Evolutionary conservation across 768 basidiomycete species (phyloP).

Genomic region (Phanerodontia chrysosporium): DNA sequence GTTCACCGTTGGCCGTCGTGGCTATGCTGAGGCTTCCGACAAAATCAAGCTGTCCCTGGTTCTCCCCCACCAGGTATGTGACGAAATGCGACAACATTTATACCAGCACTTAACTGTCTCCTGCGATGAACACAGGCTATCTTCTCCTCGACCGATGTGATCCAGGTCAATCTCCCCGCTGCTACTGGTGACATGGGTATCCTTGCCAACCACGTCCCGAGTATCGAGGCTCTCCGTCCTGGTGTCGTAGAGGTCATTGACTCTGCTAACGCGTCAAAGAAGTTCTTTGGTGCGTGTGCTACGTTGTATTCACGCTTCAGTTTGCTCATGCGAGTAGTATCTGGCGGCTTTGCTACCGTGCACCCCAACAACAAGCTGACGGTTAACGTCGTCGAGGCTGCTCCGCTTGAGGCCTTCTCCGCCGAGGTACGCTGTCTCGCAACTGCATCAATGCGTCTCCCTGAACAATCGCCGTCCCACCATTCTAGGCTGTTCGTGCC

Average conservation of each 20-base stretch:
- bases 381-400: constrained; percentile 96
- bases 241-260: constrained; percentile 96
- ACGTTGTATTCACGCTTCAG: neutral
- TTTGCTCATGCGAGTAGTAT: constrained; percentile 48
- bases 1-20: constrained; percentile 59
- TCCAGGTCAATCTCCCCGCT: constrained; percentile 93
- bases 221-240: constrained; percentile 92
- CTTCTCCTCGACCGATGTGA: constrained; percentile 86
- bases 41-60: constrained; percentile 92
- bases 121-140: constrained; percentile 57
- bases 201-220: constrained; percentile 95
- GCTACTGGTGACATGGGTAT: constrained; percentile 99
- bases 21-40: constrained; percentile 84
- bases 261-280: constrained; percentile 71
- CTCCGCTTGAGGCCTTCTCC: constrained; percentile 87
- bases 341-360: constrained; percentile 95
- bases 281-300: constrained; percentile 84
- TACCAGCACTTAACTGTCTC: neutral
- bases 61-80: constrained; percentile 88
- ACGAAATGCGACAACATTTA: constrained; percentile 1
- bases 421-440: constrained; percentile 57
- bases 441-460: constrained; percentile 7
- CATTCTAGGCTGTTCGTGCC: constrained; percentile 74
- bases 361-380: constrained; percentile 97
- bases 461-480: neutral